Evolutionary conservation across 768 basidiomycete species (phyloP), one percentile per base, ranked within the genome.

Genomic region (Suillus placidus): DNA sequence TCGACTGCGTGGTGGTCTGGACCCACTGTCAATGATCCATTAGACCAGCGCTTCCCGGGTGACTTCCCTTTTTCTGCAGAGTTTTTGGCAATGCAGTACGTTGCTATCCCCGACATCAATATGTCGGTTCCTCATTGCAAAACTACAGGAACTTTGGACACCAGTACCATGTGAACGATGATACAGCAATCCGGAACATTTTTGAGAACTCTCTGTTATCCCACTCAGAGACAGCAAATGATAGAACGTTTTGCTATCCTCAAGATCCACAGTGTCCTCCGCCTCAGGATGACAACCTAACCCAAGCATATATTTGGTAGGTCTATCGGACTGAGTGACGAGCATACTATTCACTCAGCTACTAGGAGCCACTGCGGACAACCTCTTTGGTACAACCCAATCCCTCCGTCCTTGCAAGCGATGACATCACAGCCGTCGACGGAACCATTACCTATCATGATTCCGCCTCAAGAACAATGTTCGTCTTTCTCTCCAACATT

Each of bases 361-460:
- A 55, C 54, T 55, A 60, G 58, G 58, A 42, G 18, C 12, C 58
- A 60, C 3, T 26, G 3, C 5, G 6, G 4, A 37, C 14, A 40
- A 16, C 16, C 26, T 42, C 10, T 7, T 10, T 42, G 40, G 58
- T 20, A 2, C 6, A 26, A 13, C 18, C 26, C 58, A 6, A 4
- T 42, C 10, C 26, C 18, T 20, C 26, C 10, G 30, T 32, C 40
- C 13, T 42, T 56, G 13, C 67, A 37, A 35, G 20, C 34, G 1
- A 45, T 30, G 42, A 12, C n/a, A 34, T 9, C 23, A 32, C 63
- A 63, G 40, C 23, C 23, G 23, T 51, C 20, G 18, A 30, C 6
- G 26, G 38, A 60, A 16, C 68, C 49, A 13, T 66, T 66, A 63
- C 55, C 61, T 14, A 20, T 49, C 13, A 60, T 49, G 2, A 51